A percentile compares a stretch with the other conserved stretches of the same genome.
Evolutionary conservation across 257 asterid species (phyloP).

Genomic region (Thymus mandschuricus): DNA sequence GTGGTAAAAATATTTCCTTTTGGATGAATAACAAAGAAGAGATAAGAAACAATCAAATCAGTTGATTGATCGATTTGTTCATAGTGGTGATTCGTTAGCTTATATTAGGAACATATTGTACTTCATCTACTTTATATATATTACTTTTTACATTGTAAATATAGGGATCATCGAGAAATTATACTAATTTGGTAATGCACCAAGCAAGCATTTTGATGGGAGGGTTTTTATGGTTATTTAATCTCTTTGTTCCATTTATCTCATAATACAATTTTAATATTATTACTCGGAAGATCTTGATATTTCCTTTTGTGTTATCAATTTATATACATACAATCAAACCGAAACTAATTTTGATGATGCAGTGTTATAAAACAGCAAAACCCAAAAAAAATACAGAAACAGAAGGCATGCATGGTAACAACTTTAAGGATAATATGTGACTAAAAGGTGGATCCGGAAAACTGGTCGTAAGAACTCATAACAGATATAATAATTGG

Average conservation of each 20-base stretch:
- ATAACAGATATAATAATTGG: neutral
- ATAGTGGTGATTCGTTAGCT: neutral
- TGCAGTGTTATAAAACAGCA: neutral
- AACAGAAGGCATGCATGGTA: neutral
- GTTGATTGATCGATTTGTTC: neutral
- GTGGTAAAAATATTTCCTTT: neutral
- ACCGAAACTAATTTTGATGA: neutral
- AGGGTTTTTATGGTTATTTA: neutral
- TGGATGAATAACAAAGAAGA: neutral
- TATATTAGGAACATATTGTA: neutral
- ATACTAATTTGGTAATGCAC: neutral
- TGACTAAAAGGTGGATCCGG: neutral
- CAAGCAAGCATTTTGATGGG: neutral
- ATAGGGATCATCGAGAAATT: neutral
- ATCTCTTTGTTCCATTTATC: neutral
- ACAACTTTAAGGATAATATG: constrained; percentile 11
- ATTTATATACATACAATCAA: neutral
- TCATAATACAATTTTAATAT: neutral
- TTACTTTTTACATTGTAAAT: neutral
- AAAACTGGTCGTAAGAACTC: neutral
- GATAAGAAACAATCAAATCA: neutral
- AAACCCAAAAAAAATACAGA: neutral
- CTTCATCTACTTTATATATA: no score
- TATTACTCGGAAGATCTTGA: neutral
- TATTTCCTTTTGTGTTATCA: neutral